Base-by-base conservation (phyloP, 139 green algal species). In the Bryopsis sp. region DNA sequence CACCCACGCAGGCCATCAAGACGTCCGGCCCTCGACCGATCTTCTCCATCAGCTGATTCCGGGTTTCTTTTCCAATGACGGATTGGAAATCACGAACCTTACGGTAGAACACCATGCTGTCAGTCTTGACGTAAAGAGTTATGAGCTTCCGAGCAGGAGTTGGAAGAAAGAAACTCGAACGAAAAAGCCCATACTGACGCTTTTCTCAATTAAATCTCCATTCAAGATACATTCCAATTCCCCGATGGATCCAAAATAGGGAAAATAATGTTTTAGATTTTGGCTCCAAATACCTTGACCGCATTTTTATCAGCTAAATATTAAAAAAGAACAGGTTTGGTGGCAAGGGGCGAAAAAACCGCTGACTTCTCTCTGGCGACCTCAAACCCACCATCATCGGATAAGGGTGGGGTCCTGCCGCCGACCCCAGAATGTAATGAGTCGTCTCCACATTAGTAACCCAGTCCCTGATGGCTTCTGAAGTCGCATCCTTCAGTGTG, bases 361-460 rank as follows among this genome's bases (percentile, higher is more conserved):
- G n/a, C n/a, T n/a, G n/a, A n/a, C n/a, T n/a, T n/a, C n/a, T n/a
- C n/a, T n/a, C n/a, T n/a, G n/a, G n/a, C n/a, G n/a, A 71, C 47
- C 32, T 8, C 22, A 24, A 57, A 46, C 85, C 46, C 48, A 98
- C 93, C 87, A 98, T 96, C 89, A 96, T 96, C 60, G 95, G 95
- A 88, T 96, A 99, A 26, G 95, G 95, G 83, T 99, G 95, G 0
- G 95, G 95, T 5, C 95, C 95, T 5, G 92, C 92, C 15, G 90
- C 95, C 22, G 82, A 94, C 54, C 95, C 95, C 28, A 99, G 85
- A 74, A 98, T 99, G 87, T 99, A 99, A 84, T 99, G 95, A 1
- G 95, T 99, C 67, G 72, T 88, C 82, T 99, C 95, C 71, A 99
- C 93, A 71, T 99, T 99, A 38, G 95, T 99, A 39, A 76, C 94